phyloP scores from a whole-genome alignment of 768 basidiomycete genomes.

The Rhizopogon sp. region DNA sequence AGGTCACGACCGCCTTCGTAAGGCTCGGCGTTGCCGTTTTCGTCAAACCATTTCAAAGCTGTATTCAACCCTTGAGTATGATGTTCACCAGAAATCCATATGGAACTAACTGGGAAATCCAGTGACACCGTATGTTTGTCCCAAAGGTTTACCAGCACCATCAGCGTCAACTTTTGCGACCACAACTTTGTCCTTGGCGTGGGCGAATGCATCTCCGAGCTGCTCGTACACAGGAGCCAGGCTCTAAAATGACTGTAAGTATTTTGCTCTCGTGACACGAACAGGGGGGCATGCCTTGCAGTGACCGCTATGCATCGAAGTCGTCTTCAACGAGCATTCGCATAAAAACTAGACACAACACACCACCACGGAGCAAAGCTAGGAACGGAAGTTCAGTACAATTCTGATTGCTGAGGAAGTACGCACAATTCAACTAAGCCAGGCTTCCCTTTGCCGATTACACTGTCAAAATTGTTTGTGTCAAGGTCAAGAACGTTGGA shows the following conservation, averaged over 20 bases:
- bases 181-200: slow-evolving; percentile 75
- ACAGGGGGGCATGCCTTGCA: slow-evolving; percentile 61
- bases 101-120: slow-evolving; percentile 77
- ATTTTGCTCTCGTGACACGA: neutral
- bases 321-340: neutral
- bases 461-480: slow-evolving; percentile 67
- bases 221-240: slow-evolving; percentile 87
- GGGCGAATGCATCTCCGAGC: slow-evolving; percentile 80
- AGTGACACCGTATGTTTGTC: slow-evolving; percentile 71
- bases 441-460: slow-evolving; percentile 75
- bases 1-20: slow-evolving; percentile 82
- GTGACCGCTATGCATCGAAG: slow-evolving; percentile 53
- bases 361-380: slow-evolving; percentile 92
- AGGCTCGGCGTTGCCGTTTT: slow-evolving; percentile 55
- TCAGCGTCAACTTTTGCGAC: slow-evolving; percentile 94
- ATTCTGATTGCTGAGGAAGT: neutral
- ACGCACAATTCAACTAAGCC: slow-evolving; percentile 89
- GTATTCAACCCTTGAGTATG: slow-evolving; percentile 9
- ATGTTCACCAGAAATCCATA: neutral
- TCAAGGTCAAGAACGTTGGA: slow-evolving; percentile 84
- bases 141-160: slow-evolving; percentile 73
- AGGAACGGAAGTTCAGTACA: slow-evolving; percentile 1
- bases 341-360: slow-evolving; percentile 17
- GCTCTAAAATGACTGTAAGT: slow-evolving; percentile 42
- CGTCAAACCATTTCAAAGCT: slow-evolving; percentile 93